A percentile compares a stretch with the other conserved stretches of the same genome.
Evolutionary conservation across 345 rosid species (phyloP).

Genomic region (Ricinus communis): DNA sequence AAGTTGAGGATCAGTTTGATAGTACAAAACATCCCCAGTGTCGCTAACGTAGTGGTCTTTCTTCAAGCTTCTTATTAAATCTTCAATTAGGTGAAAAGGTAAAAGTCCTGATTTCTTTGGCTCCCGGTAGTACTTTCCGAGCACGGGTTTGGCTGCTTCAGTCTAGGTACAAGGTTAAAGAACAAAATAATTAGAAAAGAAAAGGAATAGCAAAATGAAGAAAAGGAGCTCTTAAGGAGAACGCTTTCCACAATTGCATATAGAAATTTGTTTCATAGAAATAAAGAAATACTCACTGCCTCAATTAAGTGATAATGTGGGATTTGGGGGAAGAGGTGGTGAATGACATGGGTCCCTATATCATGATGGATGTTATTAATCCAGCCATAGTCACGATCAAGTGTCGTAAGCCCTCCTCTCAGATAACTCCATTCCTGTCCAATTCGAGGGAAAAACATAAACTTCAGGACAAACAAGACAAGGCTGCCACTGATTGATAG

Average conservation of each 20-base stretch:
- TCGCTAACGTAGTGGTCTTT: constrained; percentile 79
- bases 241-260: not conserved
- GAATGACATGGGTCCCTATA: constrained; percentile 87
- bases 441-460: not conserved
- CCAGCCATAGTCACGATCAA: constrained; percentile 79
- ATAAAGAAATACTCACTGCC: constrained; percentile 48
- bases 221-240: too few relatives aligned
- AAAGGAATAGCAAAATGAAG: too few relatives aligned
- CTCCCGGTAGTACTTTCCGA: constrained; percentile 85
- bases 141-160: constrained; percentile 62
- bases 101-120: constrained; percentile 68
- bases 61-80: constrained; percentile 51
- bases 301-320: constrained; percentile 84
- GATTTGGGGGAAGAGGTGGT: constrained; percentile 93
- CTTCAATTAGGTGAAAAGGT: constrained; percentile 61
- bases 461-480: too few relatives aligned
- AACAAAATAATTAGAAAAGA: not conserved
- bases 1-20: constrained; percentile 57
- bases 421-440: constrained; percentile 83
- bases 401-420: constrained; percentile 84
- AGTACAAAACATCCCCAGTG: constrained; percentile 68
- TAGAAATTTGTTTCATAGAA: not conserved
- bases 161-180: not conserved
- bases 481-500: too few relatives aligned
- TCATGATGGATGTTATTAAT: constrained; percentile 82